Conservation (phyloP, 331 rosid genomes). For the Telfairia occidentalis region DNA sequence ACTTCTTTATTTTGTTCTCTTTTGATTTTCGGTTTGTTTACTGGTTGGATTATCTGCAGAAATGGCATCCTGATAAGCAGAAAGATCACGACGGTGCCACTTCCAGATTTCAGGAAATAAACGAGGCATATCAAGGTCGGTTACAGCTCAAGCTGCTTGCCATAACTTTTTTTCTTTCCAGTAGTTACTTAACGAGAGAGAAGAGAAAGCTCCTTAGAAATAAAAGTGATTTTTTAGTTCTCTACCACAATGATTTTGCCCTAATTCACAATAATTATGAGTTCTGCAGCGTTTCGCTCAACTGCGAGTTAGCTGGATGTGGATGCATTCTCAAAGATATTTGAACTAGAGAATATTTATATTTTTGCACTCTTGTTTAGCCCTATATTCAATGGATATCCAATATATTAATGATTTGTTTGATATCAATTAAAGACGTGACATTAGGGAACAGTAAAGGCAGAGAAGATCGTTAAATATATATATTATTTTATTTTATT, state of each 20-base stretch:
- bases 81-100: conserved; percentile 44
- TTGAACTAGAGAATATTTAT: not conserved
- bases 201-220: not conserved
- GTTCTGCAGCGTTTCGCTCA: not conserved
- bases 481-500: not conserved
- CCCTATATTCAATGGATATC: not conserved
- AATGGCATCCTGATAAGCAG: conserved; percentile 90
- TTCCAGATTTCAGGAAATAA: conserved; percentile 74
- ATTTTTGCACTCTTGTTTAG: not conserved
- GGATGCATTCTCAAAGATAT: not conserved
- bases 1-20: not conserved
- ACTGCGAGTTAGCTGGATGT: not conserved
- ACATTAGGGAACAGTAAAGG: not conserved
- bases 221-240: not conserved
- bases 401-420: not conserved
- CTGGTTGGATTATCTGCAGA: conserved; percentile 30
- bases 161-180: not conserved
- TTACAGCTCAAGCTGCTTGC: conserved; percentile 5
- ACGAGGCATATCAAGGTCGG: conserved; percentile 68
- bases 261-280: not conserved
- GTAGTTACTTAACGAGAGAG: not conserved
- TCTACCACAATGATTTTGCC: not conserved
- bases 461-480: not conserved
- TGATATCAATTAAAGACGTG: not conserved
- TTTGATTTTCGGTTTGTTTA: conserved; percentile 3